Conservation (phyloP, 768 basidiomycete genomes). For the Collybia mongolica region DNA sequence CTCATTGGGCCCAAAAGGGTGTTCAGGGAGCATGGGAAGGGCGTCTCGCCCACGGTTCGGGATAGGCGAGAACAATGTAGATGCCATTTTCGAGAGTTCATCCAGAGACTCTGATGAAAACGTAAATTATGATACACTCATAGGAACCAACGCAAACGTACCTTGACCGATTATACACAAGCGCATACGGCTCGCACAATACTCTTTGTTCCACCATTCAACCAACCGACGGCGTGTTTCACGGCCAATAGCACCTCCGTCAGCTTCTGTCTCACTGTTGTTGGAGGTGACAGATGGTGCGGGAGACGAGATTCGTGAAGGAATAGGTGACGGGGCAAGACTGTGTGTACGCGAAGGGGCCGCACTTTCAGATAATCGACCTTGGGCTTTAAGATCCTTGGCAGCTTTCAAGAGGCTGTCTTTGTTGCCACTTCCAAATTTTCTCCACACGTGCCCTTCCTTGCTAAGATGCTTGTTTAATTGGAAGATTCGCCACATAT, state of each 20-base stretch:
- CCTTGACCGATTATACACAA: slow-evolving; percentile 81
- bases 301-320: slow-evolving; percentile 59
- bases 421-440: slow-evolving; percentile 88
- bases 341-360: slow-evolving; percentile 27
- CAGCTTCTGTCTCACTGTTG: slow-evolving; percentile 61
- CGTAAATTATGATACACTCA: not conserved
- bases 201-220: slow-evolving; percentile 84
- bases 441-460: slow-evolving; percentile 80
- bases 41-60: slow-evolving; percentile 58
- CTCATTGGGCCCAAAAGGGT: slow-evolving; percentile 72
- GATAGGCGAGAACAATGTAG: slow-evolving; percentile 70
- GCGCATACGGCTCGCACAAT: slow-evolving; percentile 81
- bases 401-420: slow-evolving; percentile 69
- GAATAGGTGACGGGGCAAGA: slow-evolving; percentile 39
- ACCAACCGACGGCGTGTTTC: slow-evolving; percentile 77
- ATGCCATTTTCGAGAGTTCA: slow-evolving; percentile 61
- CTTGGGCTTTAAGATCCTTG: slow-evolving; percentile 50
- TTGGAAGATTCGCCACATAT: slow-evolving; percentile 94
- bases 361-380: slow-evolving; percentile 31
- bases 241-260: slow-evolving; percentile 75
- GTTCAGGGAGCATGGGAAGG: slow-evolving; percentile 65
- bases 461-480: slow-evolving; percentile 85
- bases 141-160: slow-evolving; percentile 21
- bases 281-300: slow-evolving; percentile 53
- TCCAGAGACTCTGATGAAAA: slow-evolving; percentile 66